Evolutionary conservation across 495 filamentous ascomycete species (phyloP).

Genomic region (Xylaria palmicola): DNA sequence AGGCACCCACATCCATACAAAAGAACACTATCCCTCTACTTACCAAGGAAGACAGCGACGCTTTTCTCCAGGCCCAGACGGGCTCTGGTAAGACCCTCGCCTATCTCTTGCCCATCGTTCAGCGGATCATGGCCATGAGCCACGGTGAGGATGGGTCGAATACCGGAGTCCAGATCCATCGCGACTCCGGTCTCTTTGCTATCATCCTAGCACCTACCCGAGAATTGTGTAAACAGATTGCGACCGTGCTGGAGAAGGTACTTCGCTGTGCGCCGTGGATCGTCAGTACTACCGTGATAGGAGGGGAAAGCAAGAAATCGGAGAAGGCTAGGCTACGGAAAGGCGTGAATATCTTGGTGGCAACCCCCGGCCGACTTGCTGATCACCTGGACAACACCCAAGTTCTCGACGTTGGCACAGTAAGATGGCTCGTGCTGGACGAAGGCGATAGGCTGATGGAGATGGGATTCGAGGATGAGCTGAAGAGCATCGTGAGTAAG

Average conservation of each 20-base stretch:
- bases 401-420: conserved; percentile 80
- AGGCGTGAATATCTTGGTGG: conserved; percentile 91
- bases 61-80: conserved; percentile 95
- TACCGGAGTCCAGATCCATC: conserved; percentile 55
- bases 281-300: conserved; percentile 86
- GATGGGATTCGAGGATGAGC: conserved; percentile 89
- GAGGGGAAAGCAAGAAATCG: conserved; percentile 95
- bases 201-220: conserved; percentile 89
- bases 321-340: conserved; percentile 92
- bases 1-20: conserved; percentile 91
- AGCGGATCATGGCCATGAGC: conserved; percentile 78
- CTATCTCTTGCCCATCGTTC: conserved; percentile 87
- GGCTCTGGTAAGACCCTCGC: conserved; percentile 96
- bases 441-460: conserved; percentile 97
- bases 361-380: conserved; percentile 83
- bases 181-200: conserved; percentile 87
- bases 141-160: conserved; percentile 44
- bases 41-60: conserved; percentile 79
- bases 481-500: conserved; percentile 74
- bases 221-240: conserved; percentile 91
- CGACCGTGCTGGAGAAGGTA: conserved; percentile 75
- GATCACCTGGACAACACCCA: conserved; percentile 93
- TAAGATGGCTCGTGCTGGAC: conserved; percentile 90
- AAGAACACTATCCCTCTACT: conserved; percentile 78
- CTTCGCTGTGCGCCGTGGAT: conserved; percentile 84